These are phyloP conservation scores for Dactylonectria macrodidyma DNA, from an alignment of 2,329 filamentous ascomycete species.

Conservation along the genomic window DNA sequence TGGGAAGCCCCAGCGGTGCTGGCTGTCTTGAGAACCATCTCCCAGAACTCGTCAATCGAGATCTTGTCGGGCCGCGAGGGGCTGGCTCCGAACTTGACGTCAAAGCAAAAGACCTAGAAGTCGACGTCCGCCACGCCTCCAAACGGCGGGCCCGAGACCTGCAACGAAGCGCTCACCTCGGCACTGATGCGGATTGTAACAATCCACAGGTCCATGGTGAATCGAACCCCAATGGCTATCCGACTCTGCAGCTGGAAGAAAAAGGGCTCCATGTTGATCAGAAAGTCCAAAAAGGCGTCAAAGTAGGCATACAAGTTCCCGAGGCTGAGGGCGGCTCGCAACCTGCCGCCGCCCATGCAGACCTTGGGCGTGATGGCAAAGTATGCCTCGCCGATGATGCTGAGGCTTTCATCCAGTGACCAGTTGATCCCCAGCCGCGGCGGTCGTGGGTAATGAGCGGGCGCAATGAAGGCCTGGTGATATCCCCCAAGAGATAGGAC, in stretches of 20 bases:
- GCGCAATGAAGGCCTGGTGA: slow-evolving; percentile 48
- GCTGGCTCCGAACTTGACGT: slow-evolving; percentile 25
- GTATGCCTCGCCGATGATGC: background rate
- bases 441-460: slow-evolving; percentile 50
- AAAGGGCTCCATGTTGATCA: slow-evolving; percentile 54
- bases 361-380: too few relatives aligned
- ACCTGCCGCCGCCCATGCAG: too few relatives aligned
- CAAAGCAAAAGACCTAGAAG: slow-evolving; percentile 42
- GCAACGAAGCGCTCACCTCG: slow-evolving; percentile 33
- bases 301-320: too few relatives aligned
- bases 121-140: slow-evolving; percentile 36
- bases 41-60: too few relatives aligned
- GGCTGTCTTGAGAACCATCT: too few relatives aligned
- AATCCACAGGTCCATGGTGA: slow-evolving; percentile 29
- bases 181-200: slow-evolving; percentile 34
- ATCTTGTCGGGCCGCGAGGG: too few relatives aligned
- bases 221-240: slow-evolving; percentile 41
- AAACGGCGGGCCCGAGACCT: slow-evolving; percentile 32
- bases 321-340: too few relatives aligned
- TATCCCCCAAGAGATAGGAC: slow-evolving; percentile 59
- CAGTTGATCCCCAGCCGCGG: slow-evolving; percentile 51
- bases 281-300: slow-evolving; percentile 53
- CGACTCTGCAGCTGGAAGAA: slow-evolving; percentile 45
- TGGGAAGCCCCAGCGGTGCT: too few relatives aligned
- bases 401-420: slow-evolving; percentile 39